Evolutionary conservation across 2,329 filamentous ascomycete genomes (phyloP).

Genomic region (Gyromitra esculenta): DNA sequence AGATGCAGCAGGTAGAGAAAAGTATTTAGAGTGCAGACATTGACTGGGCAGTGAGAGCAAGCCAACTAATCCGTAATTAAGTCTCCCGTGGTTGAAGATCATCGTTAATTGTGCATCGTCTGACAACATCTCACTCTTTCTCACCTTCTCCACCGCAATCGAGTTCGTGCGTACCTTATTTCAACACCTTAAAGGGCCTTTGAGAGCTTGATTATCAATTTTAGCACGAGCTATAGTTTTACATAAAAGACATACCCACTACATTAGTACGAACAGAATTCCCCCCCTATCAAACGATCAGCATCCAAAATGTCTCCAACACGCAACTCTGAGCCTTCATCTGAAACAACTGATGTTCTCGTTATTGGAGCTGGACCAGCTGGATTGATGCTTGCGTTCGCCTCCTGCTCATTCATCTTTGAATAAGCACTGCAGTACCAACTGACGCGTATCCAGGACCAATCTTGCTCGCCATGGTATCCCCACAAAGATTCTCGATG

Average conservation of each 20-base stretch:
- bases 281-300: neutral
- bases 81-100: neutral
- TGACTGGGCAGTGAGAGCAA: neutral
- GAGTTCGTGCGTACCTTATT: slow-evolving; percentile 10
- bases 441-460: slow-evolving; percentile 61
- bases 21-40: neutral
- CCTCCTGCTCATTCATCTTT: neutral
- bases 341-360: slow-evolving; percentile 58
- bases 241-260: neutral
- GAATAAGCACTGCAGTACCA: slow-evolving; percentile 1
- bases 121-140: slow-evolving; percentile 18
- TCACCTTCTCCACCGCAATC: neutral
- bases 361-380: slow-evolving; percentile 63
- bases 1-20: neutral
- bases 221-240: neutral
- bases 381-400: slow-evolving; percentile 62
- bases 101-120: neutral
- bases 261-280: neutral
- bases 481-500: slow-evolving; percentile 73
- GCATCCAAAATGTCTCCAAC: slow-evolving; percentile 11
- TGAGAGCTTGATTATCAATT: neutral
- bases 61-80: neutral
- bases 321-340: neutral
- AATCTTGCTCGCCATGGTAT: slow-evolving; percentile 74
- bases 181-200: neutral